Conservation (phyloP, 139 green algal genomes). For the Gonium pectorale region DNA sequence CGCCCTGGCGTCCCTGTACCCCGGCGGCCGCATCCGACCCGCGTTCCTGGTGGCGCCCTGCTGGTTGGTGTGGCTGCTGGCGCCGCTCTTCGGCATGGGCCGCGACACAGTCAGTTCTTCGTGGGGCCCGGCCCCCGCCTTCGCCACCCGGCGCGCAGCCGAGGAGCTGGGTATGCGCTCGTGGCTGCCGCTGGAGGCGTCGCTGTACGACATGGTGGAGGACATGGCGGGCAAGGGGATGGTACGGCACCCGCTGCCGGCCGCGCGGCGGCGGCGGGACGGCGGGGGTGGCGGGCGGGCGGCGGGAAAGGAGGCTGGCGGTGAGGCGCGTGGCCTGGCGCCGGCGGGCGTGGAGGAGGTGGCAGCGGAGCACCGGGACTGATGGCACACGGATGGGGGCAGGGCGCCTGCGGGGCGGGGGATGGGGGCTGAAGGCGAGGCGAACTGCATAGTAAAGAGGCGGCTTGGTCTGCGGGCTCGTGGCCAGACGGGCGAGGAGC, state of each 20-base stretch:
- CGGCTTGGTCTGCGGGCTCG: too few species aligned
- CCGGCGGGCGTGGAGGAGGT: too few species aligned
- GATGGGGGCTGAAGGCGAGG: too few species aligned
- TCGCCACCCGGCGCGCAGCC: neutral
- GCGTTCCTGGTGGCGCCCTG: neutral
- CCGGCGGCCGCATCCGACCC: conserved; percentile 9
- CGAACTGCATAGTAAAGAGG: too few species aligned
- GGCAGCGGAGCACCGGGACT: too few species aligned
- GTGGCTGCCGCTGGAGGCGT: conserved; percentile 17
- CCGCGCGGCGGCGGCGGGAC: neutral
- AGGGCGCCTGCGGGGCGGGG: too few species aligned
- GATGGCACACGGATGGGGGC: too few species aligned
- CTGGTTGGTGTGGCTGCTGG: neutral
- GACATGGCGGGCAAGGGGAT: conserved; percentile 26
- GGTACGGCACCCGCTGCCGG: conserved; percentile 7
- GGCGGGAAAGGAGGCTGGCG: neutral
- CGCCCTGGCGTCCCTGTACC: conserved; percentile 5
- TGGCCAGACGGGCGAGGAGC: too few species aligned
- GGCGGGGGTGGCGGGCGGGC: too few species aligned
- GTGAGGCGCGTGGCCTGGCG: too few species aligned
- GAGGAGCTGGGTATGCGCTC: neutral
- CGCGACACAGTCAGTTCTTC: neutral
- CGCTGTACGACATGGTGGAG: conserved; percentile 38
- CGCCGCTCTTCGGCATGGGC: neutral
- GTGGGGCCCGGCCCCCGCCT: neutral